These are phyloP conservation scores for Cytospora schulzeri DNA, from an alignment of 2,329 filamentous ascomycete genomes.

Conservation along the genomic window DNA sequence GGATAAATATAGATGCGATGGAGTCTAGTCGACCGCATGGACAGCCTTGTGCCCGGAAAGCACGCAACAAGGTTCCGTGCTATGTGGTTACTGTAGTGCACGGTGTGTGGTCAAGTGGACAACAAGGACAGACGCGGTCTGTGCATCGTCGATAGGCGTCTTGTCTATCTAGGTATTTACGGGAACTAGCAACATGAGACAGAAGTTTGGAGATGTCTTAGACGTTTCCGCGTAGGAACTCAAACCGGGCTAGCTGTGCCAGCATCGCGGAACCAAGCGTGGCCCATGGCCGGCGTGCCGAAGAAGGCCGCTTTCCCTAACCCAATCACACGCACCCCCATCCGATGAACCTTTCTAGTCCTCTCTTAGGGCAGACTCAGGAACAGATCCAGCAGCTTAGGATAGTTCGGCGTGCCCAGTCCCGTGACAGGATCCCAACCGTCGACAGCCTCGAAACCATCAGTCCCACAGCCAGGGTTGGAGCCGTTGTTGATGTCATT, in stretches of 20 bases:
- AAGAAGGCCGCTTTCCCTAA: not conserved
- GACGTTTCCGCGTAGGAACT: too few relatives aligned
- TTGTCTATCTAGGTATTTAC: not conserved
- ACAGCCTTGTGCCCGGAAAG: not conserved
- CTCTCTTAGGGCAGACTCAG: slow-evolving; percentile 18
- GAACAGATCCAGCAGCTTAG: slow-evolving; percentile 31
- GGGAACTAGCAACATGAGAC: not conserved
- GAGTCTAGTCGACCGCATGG: too few relatives aligned
- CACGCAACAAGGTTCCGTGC: not conserved
- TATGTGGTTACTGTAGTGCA: not conserved
- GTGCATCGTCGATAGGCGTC: not conserved
- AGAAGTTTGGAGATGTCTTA: not conserved
- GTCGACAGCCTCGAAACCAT: slow-evolving; percentile 34
- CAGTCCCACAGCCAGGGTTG: slow-evolving; percentile 38
- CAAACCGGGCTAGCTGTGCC: not conserved
- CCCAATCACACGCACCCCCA: not conserved
- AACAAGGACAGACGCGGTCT: not conserved
- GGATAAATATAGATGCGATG: too few relatives aligned
- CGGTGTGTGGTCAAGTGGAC: not conserved
- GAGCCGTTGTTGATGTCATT: slow-evolving; percentile 35
- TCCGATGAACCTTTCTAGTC: not conserved
- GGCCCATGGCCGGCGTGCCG: not conserved
- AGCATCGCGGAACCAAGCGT: not conserved
- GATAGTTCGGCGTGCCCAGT: slow-evolving; percentile 32
- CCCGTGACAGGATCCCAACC: slow-evolving; percentile 36